Conservation (phyloP, 2,329 filamentous ascomycete species). For the Cryphonectria japonica region DNA sequence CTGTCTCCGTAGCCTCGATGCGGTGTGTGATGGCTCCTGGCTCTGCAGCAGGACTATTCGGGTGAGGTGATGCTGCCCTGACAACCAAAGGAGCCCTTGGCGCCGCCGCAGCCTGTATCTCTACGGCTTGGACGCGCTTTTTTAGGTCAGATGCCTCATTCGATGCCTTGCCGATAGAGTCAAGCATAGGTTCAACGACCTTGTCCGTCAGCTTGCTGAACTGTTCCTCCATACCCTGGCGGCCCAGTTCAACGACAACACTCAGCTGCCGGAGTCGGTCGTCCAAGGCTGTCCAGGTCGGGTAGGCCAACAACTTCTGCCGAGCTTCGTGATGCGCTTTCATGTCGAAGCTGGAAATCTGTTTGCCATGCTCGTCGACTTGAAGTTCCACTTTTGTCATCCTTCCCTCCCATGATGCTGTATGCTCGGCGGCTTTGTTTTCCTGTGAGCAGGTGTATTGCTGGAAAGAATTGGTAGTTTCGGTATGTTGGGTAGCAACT, state of each 20-base stretch:
- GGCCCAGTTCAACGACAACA: not conserved
- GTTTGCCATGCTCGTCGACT: slow-evolving; percentile 10
- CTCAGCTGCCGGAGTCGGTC: slow-evolving; percentile 5
- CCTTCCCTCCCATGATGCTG: not conserved
- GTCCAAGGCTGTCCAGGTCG: slow-evolving; percentile 13
- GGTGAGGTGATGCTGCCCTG: not conserved
- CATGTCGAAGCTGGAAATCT: slow-evolving; percentile 16
- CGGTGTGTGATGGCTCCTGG: not conserved
- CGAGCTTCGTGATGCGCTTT: slow-evolving; percentile 13
- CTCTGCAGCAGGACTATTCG: not conserved
- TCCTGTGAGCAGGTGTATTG: not conserved
- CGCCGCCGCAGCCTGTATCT: not conserved
- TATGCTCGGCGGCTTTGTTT: not conserved
- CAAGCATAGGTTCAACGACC: not conserved
- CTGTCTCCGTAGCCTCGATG: not conserved
- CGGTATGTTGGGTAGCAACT: not conserved
- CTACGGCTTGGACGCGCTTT: not conserved
- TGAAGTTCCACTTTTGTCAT: slow-evolving; percentile 4
- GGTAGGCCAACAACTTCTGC: slow-evolving; percentile 13
- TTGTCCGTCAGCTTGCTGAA: slow-evolving; percentile 10
- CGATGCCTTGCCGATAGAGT: slow-evolving; percentile 5
- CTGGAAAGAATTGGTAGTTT: not conserved
- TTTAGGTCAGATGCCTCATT: not conserved
- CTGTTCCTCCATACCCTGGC: not conserved
- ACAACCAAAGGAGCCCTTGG: not conserved